Evolutionary conservation across 768 basidiomycete species (phyloP), one percentile per base, ranked within the genome.

Genomic region (Trametes gibbosa): DNA sequence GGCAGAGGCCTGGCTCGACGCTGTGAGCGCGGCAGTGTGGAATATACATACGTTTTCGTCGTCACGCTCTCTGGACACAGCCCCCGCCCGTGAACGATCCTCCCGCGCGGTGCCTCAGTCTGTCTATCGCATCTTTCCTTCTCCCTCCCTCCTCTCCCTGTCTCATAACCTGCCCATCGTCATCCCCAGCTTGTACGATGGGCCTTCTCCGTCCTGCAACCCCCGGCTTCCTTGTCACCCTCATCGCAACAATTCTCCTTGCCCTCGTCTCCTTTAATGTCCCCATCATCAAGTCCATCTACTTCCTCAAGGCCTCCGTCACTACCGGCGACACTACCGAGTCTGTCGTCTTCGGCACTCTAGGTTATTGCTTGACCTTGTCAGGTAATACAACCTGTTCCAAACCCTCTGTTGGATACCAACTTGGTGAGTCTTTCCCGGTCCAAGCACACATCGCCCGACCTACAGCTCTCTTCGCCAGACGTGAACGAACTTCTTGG

Each of bases 181-280:
- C 51, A 10, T 50, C 32, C 32, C 9, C 39, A 9, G 27, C 5
- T 21, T 35, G 23, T 39, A 47, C 29, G 56, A 89, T 89, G 89
- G 77, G 82, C 61, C 66, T 76, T 66, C 79, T 94, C 61, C 86
- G 89, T 43, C 91, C 90, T 57, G 95, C 94, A 8, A 96, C 92
- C 1, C 93, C 95, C 34, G 95, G 94, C 41, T 93, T 95, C 68
- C 41, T 96, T 50, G 79, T 92, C 63, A 94, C 91, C 19, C 81
- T 92, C 52, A 70, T 78, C n/a, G 92, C 94, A 0, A 86, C 93
- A 7, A 72, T 81, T 58, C 78, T 96, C 43, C 83, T 98, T 56
- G 89, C 88, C 16, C 73, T 96, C 45, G 95, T 95, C 23, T 87
- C 90, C 41, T 96, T 98, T 75, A 90, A 87, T 54, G 92, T 94